phyloP scores from a whole-genome alignment of 177 flowering plant genomes.

The Telopea speciosissima region DNA sequence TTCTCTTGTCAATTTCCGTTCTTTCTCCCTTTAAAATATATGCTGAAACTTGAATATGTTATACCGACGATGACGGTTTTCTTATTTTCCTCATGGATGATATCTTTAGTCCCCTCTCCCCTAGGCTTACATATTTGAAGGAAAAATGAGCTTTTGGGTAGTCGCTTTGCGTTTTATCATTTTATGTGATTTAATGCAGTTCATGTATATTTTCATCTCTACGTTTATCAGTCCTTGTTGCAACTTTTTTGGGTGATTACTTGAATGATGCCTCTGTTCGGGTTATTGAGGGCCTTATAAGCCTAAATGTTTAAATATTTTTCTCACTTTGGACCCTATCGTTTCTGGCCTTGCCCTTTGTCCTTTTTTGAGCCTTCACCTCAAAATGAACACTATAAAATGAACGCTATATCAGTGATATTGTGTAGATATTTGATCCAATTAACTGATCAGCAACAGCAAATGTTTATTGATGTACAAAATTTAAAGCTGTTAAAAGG shows the following conservation, averaged over 20 bases:
- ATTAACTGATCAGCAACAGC: neutral
- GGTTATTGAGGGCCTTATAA: neutral
- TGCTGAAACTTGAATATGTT: neutral
- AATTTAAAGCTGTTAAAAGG: neutral
- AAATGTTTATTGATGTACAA: too few relatives aligned
- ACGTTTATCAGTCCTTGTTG: neutral
- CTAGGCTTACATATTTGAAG: neutral
- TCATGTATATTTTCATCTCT: too few relatives aligned
- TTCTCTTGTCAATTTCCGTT: neutral
- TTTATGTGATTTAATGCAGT: neutral
- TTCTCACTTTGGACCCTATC: neutral
- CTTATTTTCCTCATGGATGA: neutral
- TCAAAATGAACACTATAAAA: neutral
- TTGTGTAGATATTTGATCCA: neutral
- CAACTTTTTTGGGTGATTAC: neutral
- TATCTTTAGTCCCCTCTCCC: neutral
- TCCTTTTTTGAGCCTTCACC: neutral
- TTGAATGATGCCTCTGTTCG: neutral
- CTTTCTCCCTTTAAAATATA: neutral
- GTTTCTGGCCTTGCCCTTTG: neutral
- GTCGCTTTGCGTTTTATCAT: neutral
- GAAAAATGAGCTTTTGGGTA: neutral
- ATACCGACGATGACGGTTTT: neutral
- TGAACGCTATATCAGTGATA: neutral
- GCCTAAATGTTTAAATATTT: neutral